Conservation (phyloP, 2,329 filamentous ascomycete genomes). For the Neonectria neomacrospora region DNA sequence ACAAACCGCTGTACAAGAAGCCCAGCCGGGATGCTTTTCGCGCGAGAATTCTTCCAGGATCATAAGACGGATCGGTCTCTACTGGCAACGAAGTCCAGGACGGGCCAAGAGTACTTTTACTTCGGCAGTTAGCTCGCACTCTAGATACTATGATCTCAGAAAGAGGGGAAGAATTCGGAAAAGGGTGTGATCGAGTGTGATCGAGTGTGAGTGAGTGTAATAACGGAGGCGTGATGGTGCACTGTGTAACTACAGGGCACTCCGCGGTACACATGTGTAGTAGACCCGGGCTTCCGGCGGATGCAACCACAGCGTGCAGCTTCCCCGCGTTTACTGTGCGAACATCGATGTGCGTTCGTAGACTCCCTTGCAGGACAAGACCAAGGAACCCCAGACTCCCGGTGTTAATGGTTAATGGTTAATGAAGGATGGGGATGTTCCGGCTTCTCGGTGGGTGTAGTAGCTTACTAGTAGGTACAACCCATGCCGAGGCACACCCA, state of each 20-base stretch:
- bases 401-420: neutral
- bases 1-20: slow-evolving; percentile 19
- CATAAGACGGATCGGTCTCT: slow-evolving; percentile 17
- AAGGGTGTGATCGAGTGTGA: neutral
- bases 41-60: slow-evolving; percentile 15
- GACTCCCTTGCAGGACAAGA: too few species aligned
- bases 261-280: too few species aligned
- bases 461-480: neutral
- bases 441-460: too few species aligned
- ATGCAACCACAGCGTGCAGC: neutral
- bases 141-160: neutral
- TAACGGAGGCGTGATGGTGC: neutral
- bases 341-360: too few species aligned
- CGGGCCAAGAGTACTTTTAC: too few species aligned
- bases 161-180: neutral
- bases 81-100: neutral
- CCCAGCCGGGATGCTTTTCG: slow-evolving; percentile 7
- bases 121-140: too few species aligned
- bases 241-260: too few species aligned
- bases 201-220: neutral
- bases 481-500: neutral
- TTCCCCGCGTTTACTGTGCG: neutral
- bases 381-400: neutral
- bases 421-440: neutral
- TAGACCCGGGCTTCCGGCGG: neutral